Evolutionary conservation across 371 early-diverging fungal genomes (phyloP), one percentile per base, ranked within the genome.

Genomic region (Mucor piriformis): DNA sequence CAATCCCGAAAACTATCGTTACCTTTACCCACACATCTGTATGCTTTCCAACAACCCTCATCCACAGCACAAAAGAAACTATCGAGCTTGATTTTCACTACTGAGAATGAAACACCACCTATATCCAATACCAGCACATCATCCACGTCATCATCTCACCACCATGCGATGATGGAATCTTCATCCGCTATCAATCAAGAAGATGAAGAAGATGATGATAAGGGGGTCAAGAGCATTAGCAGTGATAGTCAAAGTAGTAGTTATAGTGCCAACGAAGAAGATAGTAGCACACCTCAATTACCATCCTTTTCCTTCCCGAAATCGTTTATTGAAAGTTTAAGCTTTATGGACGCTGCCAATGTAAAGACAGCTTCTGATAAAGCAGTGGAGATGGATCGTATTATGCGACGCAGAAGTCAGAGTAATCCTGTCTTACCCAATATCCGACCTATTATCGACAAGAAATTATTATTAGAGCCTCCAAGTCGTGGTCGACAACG

Each of bases 351-450:
- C 13, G 13, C 32, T 20, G 27, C 13, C 23, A 38, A 51, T 18
- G 50, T 53, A 15, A 47, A 42, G 11, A 34, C 29, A 3, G 57
- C 37, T 0, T 56, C 57, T 5, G 48, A 40, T 16, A 63, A 63
- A 33, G 63, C 56, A 6, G 63, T 53, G 0, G 55, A 66, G 34
- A 38, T 59, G 57, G 60, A 67, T 23, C 27, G 61, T n/a, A 54
- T 67, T 3, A 48, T 63, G 47, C 59, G 72, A 18, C 69, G 73
- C n/a, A 38, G 73, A 44, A 66, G 69, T 50, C 66, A 63, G 46
- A 73, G 73, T 46, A 63, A 73, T 35, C 73, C 73, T 3, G 58
- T 66, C 3, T 35, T 61, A 21, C 67, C 70, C 20, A 61, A 60
- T 15, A 42, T 43, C 11, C 42, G 58, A 54, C 46, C 38, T 6